A percentile compares a stretch with the other conserved stretches of the same genome.
Conservation (phyloP, 345 rosid genomes). For the Rhizophora mangle region DNA sequence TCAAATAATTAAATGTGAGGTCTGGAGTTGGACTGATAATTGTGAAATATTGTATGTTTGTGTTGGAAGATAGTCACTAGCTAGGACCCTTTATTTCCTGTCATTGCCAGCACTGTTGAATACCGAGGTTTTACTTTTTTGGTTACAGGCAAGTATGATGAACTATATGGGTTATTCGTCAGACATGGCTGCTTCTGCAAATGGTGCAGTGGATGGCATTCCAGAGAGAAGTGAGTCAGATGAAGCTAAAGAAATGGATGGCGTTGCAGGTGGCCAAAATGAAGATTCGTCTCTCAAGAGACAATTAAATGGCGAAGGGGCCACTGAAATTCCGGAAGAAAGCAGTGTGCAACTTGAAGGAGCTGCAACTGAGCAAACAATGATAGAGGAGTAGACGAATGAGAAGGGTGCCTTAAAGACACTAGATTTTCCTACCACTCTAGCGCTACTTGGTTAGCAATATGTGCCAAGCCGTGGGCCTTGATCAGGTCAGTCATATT, state of each 20-base stretch:
- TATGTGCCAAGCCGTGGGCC: too few relatives aligned
- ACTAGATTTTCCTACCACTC: too few relatives aligned
- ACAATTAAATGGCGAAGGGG: constrained; percentile 18
- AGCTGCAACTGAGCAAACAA: constrained; percentile 23
- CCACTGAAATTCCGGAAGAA: constrained; percentile 15
- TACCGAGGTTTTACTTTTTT: neutral
- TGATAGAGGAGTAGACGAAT: constrained; percentile 16
- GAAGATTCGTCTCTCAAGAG: constrained; percentile 21
- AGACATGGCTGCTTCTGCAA: constrained; percentile 29
- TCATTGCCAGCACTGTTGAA: neutral
- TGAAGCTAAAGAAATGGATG: constrained; percentile 34
- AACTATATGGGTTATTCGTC: constrained; percentile 44
- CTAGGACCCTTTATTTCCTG: neutral
- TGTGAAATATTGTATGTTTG: too few relatives aligned
- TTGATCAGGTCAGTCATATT: too few relatives aligned
- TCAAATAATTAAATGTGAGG: too few relatives aligned
- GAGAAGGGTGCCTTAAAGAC: too few relatives aligned
- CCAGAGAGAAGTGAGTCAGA: constrained; percentile 21
- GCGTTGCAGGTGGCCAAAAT: constrained; percentile 25
- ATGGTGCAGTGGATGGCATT: constrained; percentile 23
- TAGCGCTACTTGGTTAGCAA: too few relatives aligned
- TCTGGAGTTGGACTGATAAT: too few relatives aligned
- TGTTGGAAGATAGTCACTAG: too few relatives aligned
- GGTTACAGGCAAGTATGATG: constrained; percentile 43
- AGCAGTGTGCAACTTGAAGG: constrained; percentile 19